Evolutionary conservation across 2,329 filamentous ascomycete species (phyloP).

Genomic region (Didymella keratinophila): DNA sequence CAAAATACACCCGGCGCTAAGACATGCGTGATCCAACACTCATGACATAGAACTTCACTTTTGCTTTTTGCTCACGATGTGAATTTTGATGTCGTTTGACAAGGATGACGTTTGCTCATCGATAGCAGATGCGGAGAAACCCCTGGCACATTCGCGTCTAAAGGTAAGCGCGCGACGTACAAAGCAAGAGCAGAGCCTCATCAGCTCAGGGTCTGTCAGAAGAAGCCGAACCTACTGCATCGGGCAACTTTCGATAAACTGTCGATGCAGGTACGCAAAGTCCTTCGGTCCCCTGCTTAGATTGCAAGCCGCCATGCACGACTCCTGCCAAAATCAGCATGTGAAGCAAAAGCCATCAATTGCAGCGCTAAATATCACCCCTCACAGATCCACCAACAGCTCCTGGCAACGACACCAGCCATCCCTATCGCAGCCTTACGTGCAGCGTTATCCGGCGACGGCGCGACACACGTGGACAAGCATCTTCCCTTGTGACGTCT

Average conservation of each 20-base stretch:
- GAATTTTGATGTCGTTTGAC: too few relatives aligned
- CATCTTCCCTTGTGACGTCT: slow-evolving; percentile 7
- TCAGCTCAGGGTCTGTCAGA: background rate
- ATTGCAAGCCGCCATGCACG: slow-evolving; percentile 13
- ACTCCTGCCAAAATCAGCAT: slow-evolving; percentile 20
- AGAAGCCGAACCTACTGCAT: slow-evolving; percentile 6
- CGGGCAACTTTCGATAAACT: background rate
- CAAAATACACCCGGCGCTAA: too few relatives aligned
- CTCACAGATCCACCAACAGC: slow-evolving; percentile 22
- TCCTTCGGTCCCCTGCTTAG: slow-evolving; percentile 1
- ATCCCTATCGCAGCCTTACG: slow-evolving; percentile 16
- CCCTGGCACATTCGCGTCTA: too few relatives aligned
- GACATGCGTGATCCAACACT: too few relatives aligned
- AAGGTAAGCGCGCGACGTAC: background rate
- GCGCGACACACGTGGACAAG: slow-evolving; percentile 13
- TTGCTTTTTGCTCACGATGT: too few relatives aligned
- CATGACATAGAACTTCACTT: too few relatives aligned
- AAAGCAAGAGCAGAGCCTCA: background rate
- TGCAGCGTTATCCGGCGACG: slow-evolving; percentile 7
- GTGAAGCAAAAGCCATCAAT: slow-evolving; percentile 16
- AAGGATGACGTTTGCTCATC: too few relatives aligned
- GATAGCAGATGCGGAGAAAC: too few relatives aligned
- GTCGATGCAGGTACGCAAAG: slow-evolving; percentile 2
- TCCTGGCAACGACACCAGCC: slow-evolving; percentile 1
- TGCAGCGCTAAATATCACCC: slow-evolving; percentile 23